These are phyloP conservation scores for Pseudopediastrum boryanum DNA, from an alignment of 139 green algal species.

Conservation along the genomic window DNA sequence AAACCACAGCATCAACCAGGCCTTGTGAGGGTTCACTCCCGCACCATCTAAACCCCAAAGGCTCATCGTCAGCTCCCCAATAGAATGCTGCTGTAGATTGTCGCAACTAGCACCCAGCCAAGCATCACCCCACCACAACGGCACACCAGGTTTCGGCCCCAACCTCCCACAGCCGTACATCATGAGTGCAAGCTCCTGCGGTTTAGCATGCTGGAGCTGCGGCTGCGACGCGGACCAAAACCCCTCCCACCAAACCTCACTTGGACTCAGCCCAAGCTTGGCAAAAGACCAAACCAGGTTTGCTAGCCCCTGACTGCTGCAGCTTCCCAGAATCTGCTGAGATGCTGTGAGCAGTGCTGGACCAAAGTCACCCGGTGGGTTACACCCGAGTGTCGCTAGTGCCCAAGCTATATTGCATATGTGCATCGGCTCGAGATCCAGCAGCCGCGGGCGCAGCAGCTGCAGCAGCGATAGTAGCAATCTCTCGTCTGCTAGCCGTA, in stretches of 20 bases:
- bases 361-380: too few relatives aligned
- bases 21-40: slow-evolving; percentile 19
- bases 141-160: background rate
- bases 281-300: slow-evolving; percentile 20
- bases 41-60: slow-evolving; percentile 24
- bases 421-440: background rate
- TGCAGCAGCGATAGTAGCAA: too few relatives aligned
- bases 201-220: background rate
- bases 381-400: background rate
- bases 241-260: background rate
- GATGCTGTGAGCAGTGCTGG: too few relatives aligned
- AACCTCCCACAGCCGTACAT: slow-evolving; percentile 8
- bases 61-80: slow-evolving; percentile 29
- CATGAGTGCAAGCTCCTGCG: background rate
- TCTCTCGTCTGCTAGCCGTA: too few relatives aligned
- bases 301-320: background rate
- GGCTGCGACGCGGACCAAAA: background rate
- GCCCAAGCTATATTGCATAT: background rate
- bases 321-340: background rate
- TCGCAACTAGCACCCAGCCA: slow-evolving; percentile 21
- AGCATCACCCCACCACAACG: background rate
- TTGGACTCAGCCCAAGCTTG: background rate
- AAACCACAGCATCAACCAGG: slow-evolving; percentile 39
- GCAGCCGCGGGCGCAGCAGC: background rate
- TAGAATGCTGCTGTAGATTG: background rate